Evolutionary conservation across 345 rosid species (phyloP), one percentile per base, ranked within the genome.

Genomic region (Pugionium dolabratum): DNA sequence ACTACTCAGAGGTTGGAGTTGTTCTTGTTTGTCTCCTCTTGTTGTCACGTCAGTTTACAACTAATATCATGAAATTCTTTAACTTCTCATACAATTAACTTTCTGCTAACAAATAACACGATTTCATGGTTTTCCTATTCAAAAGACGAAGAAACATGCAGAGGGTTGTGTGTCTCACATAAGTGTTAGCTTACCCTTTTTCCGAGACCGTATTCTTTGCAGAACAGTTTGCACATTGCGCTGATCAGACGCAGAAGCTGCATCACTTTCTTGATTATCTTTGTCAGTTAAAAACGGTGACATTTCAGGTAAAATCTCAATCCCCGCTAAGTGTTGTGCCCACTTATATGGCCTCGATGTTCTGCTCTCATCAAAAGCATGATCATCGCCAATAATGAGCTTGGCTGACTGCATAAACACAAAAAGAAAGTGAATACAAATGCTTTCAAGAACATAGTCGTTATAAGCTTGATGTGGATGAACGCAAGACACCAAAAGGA

Each of bases 301-400:
- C 63, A 87, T 83, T 73, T 94, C 99, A 5, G 95, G 97, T 66
- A 90, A 82, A 79, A 90, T 81, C 80, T 84, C 96, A 52, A 94
- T 88, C 74, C 97, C 99, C 0, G 97, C 97, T 79, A 94, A 80
- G 80, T 83, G 91, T 63, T 88, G 97, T 31, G 89, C 96, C 99
- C 97, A 88, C 75, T 86, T 90, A 70, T 84, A 94, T 42, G 97
- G 95, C 61, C 88, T 95, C 41, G 84, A 86, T 59, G 73, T 76
- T 77, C 85, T 84, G 70, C 70, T 82, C 53, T 73, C 81, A 76
- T 83, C 90, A 66, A 90, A 88, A 49, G 62, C 74, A 40, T 67
- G 80, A 54, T 46, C 45, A 51, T 79, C 78, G 3, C 96, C 89
- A 74, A 81, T 80, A 73, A 81, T 69, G 63, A 94, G 83, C 76